Percentiles rank a stretch among this genome's conserved stretches.
Evolutionary conservation across 441 rosid species (phyloP).

Genomic region (Syzygium syzygioides): DNA sequence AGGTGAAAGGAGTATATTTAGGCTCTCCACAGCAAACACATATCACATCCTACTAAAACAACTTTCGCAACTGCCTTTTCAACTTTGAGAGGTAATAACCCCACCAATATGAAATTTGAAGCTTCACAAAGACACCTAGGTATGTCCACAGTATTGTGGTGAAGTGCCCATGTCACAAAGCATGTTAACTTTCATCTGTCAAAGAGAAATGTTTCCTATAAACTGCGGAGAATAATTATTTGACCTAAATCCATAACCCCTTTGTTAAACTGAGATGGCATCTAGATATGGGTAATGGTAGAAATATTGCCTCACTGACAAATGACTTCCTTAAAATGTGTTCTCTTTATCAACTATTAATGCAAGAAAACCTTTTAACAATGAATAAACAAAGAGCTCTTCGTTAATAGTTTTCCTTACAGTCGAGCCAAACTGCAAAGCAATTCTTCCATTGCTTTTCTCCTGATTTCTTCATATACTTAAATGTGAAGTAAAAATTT

Average conservation of each 20-base stretch:
- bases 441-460: neutral
- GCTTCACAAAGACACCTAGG: neutral
- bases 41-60: neutral
- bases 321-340: neutral
- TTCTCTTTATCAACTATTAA: neutral
- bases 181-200: neutral
- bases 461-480: neutral
- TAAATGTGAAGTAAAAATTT: neutral
- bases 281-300: neutral
- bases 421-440: neutral
- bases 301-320: neutral
- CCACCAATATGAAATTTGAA: neutral
- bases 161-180: neutral
- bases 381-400: neutral
- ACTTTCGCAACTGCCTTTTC: neutral
- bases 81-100: neutral
- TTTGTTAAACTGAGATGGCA: neutral
- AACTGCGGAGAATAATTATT: neutral
- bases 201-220: neutral
- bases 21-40: neutral
- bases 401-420: neutral
- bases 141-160: neutral
- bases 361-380: neutral
- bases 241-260: neutral
- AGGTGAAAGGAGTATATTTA: neutral